phyloP scores from a whole-genome alignment of 2,329 filamentous ascomycete genomes.

The Cladophialophora psammophila region DNA sequence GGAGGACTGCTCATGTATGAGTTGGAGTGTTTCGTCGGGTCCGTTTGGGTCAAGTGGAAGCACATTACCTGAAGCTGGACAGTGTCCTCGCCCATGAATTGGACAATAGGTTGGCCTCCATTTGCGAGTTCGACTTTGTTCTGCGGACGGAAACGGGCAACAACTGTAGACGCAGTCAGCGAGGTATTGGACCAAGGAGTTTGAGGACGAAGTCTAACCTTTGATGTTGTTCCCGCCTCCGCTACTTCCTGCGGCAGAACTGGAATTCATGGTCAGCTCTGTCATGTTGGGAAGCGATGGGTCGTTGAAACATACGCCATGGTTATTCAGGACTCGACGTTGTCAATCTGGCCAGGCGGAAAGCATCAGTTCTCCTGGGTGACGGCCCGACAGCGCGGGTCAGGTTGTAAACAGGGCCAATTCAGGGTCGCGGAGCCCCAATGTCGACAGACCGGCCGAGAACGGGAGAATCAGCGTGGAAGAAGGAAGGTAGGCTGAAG shows the following conservation, averaged over 20 bases:
- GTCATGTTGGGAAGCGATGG: not conserved
- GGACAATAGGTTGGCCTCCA: constrained; percentile 89
- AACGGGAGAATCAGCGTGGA: not conserved
- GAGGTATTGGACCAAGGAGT: constrained; percentile 1
- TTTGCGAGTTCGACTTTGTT: constrained; percentile 92
- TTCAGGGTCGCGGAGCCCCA: constrained; percentile 11
- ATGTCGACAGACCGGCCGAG: not conserved
- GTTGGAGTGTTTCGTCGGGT: constrained; percentile 6
- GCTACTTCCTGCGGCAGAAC: constrained; percentile 43
- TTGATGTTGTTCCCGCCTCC: constrained; percentile 58
- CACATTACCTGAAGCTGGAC: constrained; percentile 58
- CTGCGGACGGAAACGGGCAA: constrained; percentile 96
- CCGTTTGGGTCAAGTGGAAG: not conserved
- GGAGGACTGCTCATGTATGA: constrained; percentile 66
- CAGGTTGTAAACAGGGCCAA: constrained; percentile 21
- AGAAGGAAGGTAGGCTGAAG: not conserved
- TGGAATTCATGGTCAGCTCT: constrained; percentile 31
- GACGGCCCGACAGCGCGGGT: constrained; percentile 27
- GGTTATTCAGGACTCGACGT: constrained; percentile 14
- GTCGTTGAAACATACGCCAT: constrained; percentile 33
- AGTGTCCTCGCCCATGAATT: constrained; percentile 87
- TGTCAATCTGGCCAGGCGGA: constrained; percentile 36
- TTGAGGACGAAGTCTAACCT: constrained; percentile 50
- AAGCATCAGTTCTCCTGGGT: constrained; percentile 30
- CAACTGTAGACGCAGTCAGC: constrained; percentile 65